Base-by-base conservation (phyloP, 2,329 filamentous ascomycete genomes). In the Microdochium paspali region DNA sequence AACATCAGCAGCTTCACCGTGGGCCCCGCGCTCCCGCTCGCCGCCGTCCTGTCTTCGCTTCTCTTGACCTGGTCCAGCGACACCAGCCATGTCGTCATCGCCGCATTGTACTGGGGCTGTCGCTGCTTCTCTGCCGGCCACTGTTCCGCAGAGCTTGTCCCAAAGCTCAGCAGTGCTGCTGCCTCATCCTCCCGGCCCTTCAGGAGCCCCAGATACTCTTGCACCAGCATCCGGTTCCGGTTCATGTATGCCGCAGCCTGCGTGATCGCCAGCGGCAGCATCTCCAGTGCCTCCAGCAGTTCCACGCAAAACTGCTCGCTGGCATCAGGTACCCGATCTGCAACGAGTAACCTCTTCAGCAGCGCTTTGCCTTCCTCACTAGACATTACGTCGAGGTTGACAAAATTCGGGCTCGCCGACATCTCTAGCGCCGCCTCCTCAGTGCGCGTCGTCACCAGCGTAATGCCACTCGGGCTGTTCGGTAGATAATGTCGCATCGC, bases 201-300 rank as follows among this genome's bases (percentile, higher is more conserved):
- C 6, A 70, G 51, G 0, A 70, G 58, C 0, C 20, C 42, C 3
- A 72, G 46, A 50, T 73, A 72, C 21, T 61, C 46, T 0, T 24
- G 4, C 2, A 66, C 45, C 1, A 58, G 23, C 4, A 55, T 50
- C 15, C 50, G 44, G 18, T 51, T 65, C 12, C 44, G 44, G 26
- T 65, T 67, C 15, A 73, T 56, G 44, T 69, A 73, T 3, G 67
- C 66, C 4, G 63, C 59, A 2, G 69, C 64, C 54, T 71, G 62
- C 1, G 54, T 57, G 20, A 69, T 70, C 12, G 64, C 66, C 7
- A 69, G 55, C 0, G 70, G 70, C 21, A 73, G 61, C 48, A 55
- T 64, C 1, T 56, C 58, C 10, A 73, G 61, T 44, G 64, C 51
- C 4, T 51, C 25, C 2, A 68, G 53, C 2, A 69, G 51, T 10